Evolutionary conservation across 495 filamentous ascomycete genomes (phyloP).

Genomic region (Penicillium turbatum): DNA sequence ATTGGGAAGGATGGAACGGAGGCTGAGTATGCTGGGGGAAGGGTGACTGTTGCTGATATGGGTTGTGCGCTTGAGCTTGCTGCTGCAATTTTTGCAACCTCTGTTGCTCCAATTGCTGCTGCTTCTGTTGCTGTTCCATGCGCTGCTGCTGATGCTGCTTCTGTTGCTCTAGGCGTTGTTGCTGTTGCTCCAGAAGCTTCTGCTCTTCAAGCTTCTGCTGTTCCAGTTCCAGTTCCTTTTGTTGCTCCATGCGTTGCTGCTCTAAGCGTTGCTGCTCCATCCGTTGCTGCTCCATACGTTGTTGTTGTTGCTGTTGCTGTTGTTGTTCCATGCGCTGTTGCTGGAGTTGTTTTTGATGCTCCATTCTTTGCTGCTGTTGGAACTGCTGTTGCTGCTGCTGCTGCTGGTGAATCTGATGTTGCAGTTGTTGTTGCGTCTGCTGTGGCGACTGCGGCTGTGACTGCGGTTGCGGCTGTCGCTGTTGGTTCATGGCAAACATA

Average conservation of each 20-base stretch:
- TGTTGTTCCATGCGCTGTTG: constrained; percentile 9
- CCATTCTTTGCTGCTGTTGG: constrained; percentile 22
- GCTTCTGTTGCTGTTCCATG: constrained; percentile 14
- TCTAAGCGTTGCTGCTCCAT: constrained; percentile 18
- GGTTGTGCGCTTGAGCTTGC: constrained; percentile 22
- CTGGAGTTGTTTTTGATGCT: constrained; percentile 16
- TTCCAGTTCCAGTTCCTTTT: constrained; percentile 6
- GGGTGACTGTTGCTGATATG: constrained; percentile 17
- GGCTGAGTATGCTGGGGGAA: constrained; percentile 13
- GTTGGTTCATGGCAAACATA: constrained; percentile 29
- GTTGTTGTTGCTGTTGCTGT: constrained; percentile 8
- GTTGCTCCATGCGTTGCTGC: constrained; percentile 20
- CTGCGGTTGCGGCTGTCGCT: constrained; percentile 23
- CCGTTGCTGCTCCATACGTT: constrained; percentile 10
- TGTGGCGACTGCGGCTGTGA: constrained; percentile 34
- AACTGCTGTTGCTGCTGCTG: constrained; percentile 19
- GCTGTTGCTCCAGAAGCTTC: constrained; percentile 19
- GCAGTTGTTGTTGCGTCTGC: constrained; percentile 28
- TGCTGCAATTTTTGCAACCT: constrained; percentile 25
- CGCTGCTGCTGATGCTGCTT: constrained; percentile 4
- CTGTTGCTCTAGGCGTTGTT: constrained; percentile 23
- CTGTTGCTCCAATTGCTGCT: constrained; percentile 22
- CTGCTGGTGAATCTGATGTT: constrained; percentile 27
- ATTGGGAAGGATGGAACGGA: constrained; percentile 24
- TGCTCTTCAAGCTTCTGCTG: constrained; percentile 21